Conservation (phyloP, 441 rosid species). For the Jatropha podagrica region DNA sequence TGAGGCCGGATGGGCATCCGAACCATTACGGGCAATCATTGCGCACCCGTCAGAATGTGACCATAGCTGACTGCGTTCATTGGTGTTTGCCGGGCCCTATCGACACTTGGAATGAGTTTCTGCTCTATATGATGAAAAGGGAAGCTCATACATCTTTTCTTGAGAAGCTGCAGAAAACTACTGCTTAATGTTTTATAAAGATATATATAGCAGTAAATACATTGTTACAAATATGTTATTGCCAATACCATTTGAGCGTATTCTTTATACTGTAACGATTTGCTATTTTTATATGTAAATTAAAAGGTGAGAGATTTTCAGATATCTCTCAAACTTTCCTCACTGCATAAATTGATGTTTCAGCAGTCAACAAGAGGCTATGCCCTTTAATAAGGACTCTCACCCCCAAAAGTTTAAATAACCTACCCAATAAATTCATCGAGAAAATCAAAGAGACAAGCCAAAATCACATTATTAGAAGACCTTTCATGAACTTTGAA, state of each 20-base stretch:
- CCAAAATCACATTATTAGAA: background rate
- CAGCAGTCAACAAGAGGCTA: background rate
- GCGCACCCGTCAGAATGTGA: constrained; percentile 30
- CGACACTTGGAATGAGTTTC: constrained; percentile 82
- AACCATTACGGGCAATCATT: constrained; percentile 46
- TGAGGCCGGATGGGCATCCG: constrained; percentile 89
- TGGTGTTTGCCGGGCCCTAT: constrained; percentile 94
- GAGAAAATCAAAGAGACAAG: background rate
- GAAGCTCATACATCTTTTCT: constrained; percentile 17
- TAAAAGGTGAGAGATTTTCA: background rate
- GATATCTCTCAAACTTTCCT: background rate
- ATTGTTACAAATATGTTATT: background rate
- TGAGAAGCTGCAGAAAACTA: constrained; percentile 20
- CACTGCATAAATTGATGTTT: background rate
- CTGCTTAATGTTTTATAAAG: constrained; percentile 9
- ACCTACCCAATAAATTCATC: too few relatives aligned
- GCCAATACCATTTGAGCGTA: background rate
- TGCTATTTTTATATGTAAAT: constrained; percentile 16
- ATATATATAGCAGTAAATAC: background rate
- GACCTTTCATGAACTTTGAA: too few relatives aligned
- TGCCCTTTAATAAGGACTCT: too few relatives aligned
- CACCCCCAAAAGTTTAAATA: too few relatives aligned
- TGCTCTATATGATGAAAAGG: constrained; percentile 51
- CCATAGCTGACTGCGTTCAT: constrained; percentile 71
- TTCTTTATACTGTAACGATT: constrained; percentile 12